Evolutionary conservation across 768 basidiomycete species (phyloP), one percentile per base, ranked within the genome.

Genomic region (Panaeolus papilionaceus): DNA sequence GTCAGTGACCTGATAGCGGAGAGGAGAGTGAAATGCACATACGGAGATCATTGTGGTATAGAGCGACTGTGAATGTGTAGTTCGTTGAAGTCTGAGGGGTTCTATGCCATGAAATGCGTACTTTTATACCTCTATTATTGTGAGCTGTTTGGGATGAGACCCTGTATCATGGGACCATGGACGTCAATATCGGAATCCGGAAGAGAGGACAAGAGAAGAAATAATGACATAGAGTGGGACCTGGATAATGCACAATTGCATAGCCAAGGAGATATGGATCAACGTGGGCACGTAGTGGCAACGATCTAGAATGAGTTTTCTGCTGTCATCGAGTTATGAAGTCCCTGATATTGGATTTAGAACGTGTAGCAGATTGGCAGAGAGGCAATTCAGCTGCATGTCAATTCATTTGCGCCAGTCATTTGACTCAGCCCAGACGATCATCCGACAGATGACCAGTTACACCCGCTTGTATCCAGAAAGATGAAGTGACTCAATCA

Each of bases 151-250:
- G 54, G 54, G 28, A 33, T 4, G 28, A 37, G 28, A 16, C 54
- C 54, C 54, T 58, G 54, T 8, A 16, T 58, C 54, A 58, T 58
- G 54, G 33, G 54, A 33, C 28, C 28, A 28, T 28, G 54, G 28
- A 58, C 14, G 28, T 58, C 54, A 58, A 58, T 28, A 58, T 58
- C 54, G 54, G 54, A 58, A 58, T 58, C 28, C 54, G 54, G 54
- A 58, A 33, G 54, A 8, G 45, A 42, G 40, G 40, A 42, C 40
- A 42, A 42, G 40, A 23, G 47, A 58, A 58, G 54, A 14, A 33
- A 28, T 4, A 33, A 16, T 51, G 47, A 26, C 47, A 23, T 58
- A 4, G 54, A 33, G 28, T 58, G 54, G 28, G 54, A 12, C 11
- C 54, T 58, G 28, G 14, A 58, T 58, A 11, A 28, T 58, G 54